phyloP scores from a whole-genome alignment of 2,329 filamentous ascomycete genomes.

The Camillea tinctor region DNA sequence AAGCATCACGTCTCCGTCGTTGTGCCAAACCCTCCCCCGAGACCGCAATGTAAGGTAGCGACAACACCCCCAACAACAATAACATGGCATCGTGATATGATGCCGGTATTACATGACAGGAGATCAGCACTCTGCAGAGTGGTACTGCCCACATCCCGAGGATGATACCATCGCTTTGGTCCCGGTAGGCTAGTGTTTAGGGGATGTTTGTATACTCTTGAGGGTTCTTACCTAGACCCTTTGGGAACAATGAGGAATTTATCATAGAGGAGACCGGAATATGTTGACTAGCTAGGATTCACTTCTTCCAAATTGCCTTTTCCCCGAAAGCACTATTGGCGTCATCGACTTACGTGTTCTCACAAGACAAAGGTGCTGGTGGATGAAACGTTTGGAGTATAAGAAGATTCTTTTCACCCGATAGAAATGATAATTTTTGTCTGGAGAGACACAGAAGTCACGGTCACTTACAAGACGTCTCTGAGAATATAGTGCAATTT shows the following conservation, averaged over 20 bases:
- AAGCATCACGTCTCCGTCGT: not conserved
- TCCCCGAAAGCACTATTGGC: not conserved
- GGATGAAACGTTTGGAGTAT: not conserved
- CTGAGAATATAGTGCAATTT: too few species aligned
- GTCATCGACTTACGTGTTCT: not conserved
- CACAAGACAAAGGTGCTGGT: not conserved
- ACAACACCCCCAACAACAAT: not conserved
- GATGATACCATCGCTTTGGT: not conserved
- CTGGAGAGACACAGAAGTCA: not conserved
- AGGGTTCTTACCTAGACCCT: not conserved
- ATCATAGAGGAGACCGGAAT: not conserved
- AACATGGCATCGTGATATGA: not conserved
- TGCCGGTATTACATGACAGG: not conserved
- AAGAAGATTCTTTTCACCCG: not conserved
- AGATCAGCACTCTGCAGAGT: not conserved
- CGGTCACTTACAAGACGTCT: not conserved
- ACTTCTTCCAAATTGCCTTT: slow-evolving; percentile 1
- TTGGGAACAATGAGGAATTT: not conserved
- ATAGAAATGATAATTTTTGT: not conserved
- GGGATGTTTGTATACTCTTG: not conserved
- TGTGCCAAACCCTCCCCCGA: not conserved
- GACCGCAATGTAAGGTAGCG: not conserved
- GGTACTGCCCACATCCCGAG: not conserved
- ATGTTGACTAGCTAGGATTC: not conserved
- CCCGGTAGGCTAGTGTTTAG: not conserved